Percentiles rank a stretch among this genome's conserved stretches.
phyloP scores from a whole-genome alignment of 768 basidiomycete species.

The Sarcomyxa edulis region DNA sequence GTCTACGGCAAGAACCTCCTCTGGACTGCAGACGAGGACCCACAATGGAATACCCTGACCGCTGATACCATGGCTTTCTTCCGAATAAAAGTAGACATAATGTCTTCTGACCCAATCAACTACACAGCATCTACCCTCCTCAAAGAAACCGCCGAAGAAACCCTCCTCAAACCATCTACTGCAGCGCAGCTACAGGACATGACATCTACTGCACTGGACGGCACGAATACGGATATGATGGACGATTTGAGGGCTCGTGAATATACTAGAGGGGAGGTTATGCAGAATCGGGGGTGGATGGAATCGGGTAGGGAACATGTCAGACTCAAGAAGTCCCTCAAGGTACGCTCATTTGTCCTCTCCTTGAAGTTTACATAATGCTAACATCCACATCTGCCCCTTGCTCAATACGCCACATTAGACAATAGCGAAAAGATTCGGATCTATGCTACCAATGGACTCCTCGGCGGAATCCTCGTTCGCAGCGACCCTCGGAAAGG shows the following conservation, averaged over 20 bases:
- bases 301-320: conserved; percentile 23
- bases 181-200: conserved; percentile 13
- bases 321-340: conserved; percentile 16
- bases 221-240: conserved; percentile 14
- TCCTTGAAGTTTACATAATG: not conserved
- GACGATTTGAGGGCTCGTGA: conserved; percentile 34
- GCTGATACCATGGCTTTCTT: not conserved
- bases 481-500: not conserved
- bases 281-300: conserved; percentile 30
- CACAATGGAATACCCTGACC: too few relatives aligned
- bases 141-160: not conserved
- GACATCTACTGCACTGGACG: not conserved
- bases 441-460: not conserved
- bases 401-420: not conserved
- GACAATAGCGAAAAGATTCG: not conserved
- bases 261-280: conserved; percentile 30
- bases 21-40: too few relatives aligned
- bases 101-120: not conserved
- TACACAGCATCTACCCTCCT: conserved; percentile 1
- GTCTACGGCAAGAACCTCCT: too few relatives aligned
- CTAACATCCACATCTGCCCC: not conserved
- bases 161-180: conserved; percentile 9
- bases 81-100: not conserved
- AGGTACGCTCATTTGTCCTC: conserved; percentile 11
- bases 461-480: not conserved